Evolutionary conservation across 768 basidiomycete genomes (phyloP).

Genomic region (Suillus discolor): DNA sequence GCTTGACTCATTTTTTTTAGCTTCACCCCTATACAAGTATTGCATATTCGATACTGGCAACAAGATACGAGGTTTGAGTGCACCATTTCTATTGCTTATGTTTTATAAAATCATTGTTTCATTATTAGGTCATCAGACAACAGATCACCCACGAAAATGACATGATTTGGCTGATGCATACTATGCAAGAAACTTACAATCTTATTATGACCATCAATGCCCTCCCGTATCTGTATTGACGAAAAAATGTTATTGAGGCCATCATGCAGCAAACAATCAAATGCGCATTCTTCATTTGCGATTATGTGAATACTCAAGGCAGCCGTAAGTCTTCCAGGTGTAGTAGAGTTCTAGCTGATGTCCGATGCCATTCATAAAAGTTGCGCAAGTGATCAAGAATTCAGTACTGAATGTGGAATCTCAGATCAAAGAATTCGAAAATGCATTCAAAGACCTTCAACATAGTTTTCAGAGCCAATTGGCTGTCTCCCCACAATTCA

Average conservation of each 20-base stretch:
- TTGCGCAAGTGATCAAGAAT: constrained; percentile 1
- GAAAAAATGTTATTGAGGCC: constrained; percentile 1
- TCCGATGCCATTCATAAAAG: background rate
- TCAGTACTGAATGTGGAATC: background rate
- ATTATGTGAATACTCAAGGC: constrained; percentile 25
- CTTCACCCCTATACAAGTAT: constrained; percentile 18
- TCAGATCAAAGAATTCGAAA: constrained; percentile 7
- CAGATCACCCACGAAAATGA: background rate
- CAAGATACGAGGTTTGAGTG: constrained; percentile 6
- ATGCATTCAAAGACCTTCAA: constrained; percentile 2
- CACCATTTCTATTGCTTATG: background rate
- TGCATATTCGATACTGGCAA: constrained; percentile 6
- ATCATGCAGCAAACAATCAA: constrained; percentile 27
- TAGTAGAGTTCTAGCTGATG: background rate
- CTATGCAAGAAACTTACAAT: constrained; percentile 3
- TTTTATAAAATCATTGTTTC: background rate
- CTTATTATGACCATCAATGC: background rate
- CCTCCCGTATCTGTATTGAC: background rate
- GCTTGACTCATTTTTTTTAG: background rate
- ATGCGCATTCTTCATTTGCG: constrained; percentile 31
- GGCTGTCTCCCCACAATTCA: background rate
- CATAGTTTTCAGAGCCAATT: background rate
- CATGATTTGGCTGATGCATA: background rate
- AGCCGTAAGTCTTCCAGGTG: constrained; percentile 19
- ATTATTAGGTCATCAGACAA: background rate